phyloP scores from a whole-genome alignment of 2,329 filamentous ascomycete species.

The Magnaporthales sp. region DNA sequence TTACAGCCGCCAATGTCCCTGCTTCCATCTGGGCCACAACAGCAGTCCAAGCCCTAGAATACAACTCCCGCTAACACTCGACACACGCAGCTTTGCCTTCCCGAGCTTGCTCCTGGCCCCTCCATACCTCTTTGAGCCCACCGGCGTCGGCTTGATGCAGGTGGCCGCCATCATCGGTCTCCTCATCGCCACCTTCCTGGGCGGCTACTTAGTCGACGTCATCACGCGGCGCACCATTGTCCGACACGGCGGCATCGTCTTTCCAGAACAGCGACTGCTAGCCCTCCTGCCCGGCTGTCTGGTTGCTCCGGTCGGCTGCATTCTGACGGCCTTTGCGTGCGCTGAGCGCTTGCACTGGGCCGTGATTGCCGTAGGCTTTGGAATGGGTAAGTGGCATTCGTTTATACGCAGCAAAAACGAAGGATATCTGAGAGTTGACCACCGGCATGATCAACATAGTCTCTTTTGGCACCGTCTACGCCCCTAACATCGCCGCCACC shows the following conservation, averaged over 20 bases:
- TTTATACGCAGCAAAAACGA: background rate
- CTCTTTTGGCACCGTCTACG: slow-evolving; percentile 1
- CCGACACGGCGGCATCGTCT: background rate
- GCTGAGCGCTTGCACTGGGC: background rate
- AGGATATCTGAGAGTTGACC: background rate
- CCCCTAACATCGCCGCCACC: slow-evolving; percentile 7
- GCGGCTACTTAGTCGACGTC: background rate
- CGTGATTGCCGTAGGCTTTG: background rate
- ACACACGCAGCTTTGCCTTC: background rate
- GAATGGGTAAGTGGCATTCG: background rate
- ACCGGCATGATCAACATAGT: background rate
- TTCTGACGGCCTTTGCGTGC: background rate
- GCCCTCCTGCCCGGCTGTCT: slow-evolving; percentile 1
- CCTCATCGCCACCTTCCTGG: slow-evolving; percentile 8
- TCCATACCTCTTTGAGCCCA: background rate
- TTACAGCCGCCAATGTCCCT: background rate
- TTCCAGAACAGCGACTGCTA: background rate
- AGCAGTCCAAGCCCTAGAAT: background rate
- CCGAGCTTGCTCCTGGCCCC: background rate
- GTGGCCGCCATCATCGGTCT: slow-evolving; percentile 15
- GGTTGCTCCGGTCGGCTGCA: slow-evolving; percentile 1
- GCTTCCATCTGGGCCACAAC: background rate
- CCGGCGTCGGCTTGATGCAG: background rate
- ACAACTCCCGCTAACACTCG: background rate
- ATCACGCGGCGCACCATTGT: background rate